Base-by-base conservation (phyloP, 257 asterid species). In the Linaria vulgaris region DNA sequence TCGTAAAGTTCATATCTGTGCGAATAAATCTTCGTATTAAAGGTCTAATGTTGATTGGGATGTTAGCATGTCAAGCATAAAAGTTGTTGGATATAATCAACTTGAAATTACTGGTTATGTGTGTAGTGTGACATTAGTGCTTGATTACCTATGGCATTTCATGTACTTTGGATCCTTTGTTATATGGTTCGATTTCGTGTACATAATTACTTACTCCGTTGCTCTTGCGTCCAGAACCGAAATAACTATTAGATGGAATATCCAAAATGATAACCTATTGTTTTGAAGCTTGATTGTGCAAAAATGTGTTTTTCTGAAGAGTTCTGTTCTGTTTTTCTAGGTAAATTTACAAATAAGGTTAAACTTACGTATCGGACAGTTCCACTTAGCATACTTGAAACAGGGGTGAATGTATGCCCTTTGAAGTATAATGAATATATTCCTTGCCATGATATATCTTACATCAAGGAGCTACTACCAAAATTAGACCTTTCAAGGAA, bases 391-490 rank as follows among this genome's bases (percentile, higher is more conserved):
- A 77, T 89, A 22, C 95, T 86, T 8, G 84, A 83, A 67, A 75
- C 87, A 0, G 96, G 97, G 71, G 69, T 85, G 71, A 73, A 85
- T 43, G 69, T 92, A 25, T 94, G 97, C 75, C 99, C 97, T 4
- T 74, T 82, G 78, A 71, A 62, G 21, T 78, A 83, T 59, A 90
- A 94, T 31, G 96, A 94, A 63, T 76, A 89, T 69, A 87, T 92
- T 66, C 97, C 99, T 12, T 92, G 97, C 68, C 96, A 94, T 60
- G 88, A 90, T 76, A 56, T 75, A 55, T 72, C 85, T 34, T 90
- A 87, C 79, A 78, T 83, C 79, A 85, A 79, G 43, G 88, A 87
- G 72, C 64, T 94, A 39, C 76, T 75, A 17, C 87, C 94, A 3
- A 74, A 78, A 41, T 79, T 85, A 73, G 88, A 94, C 78, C 61